Evolutionary conservation across 495 filamentous ascomycete genomes (phyloP), one percentile per base, ranked within the genome.

Genomic region (Cercophora sp.): DNA sequence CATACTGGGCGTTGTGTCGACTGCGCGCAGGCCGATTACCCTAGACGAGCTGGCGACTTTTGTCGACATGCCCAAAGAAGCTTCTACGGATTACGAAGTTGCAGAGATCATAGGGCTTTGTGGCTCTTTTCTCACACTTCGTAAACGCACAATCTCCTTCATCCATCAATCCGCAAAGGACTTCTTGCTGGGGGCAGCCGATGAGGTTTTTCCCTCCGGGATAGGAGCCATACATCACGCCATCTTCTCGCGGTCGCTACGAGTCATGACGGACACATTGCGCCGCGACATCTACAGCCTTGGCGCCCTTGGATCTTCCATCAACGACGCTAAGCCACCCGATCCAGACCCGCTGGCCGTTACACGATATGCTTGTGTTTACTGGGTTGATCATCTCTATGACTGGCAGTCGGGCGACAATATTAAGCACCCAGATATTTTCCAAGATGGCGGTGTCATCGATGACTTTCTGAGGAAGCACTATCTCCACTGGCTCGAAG

Each of bases 121-220:
- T 47, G 66, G 55, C 8, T 68, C 66, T 24, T 66, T 69, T 48
- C 58, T 68, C 15, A 59, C 52, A 1, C 22, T 70, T 16, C 65
- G 58, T 40, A 48, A 67, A 24, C 31, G 58, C 6, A 56, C 27
- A 20, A 55, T 75, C 39, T 56, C 55, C 47, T 55, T 72, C 13
- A 59, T 73, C 8, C 67, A 75, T 56, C 67, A 73, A 56, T 75
- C 70, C 19, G 71, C 62, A 19, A 64, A 71, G 29, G 70, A 73
- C 27, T 73, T 59, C 54, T 57, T 73, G 8, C 25, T 44, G 10
- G 18, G 10, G 4, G 10, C 25, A 6, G 19, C 25, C 29, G 29
- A 6, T 13, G 13, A 32, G 8, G 29, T 52, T 29, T 52, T 52
- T 19, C 50, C 39, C 8, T 34, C 3, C 15, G 50, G 50, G n/a